Base-by-base conservation (phyloP, 1,139 yeast genomes). In the Saccharomycopsis phalli region DNA sequence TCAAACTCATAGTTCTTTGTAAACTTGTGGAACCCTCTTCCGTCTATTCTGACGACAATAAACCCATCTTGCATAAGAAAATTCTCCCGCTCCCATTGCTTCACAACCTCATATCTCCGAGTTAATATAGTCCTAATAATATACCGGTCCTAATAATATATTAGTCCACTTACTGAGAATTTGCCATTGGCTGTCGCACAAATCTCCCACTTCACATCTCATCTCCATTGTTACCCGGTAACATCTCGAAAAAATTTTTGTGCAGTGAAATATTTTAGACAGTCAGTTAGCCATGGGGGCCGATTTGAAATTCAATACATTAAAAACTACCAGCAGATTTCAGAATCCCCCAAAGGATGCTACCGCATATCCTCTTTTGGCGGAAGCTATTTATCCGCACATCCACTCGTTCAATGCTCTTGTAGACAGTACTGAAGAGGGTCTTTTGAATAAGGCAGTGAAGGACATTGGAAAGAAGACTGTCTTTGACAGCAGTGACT, bases 381-480 rank as follows among this genome's bases (percentile, higher is more conserved):
- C 74, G 45, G 94, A 84, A 47, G 97, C 98, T 10, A 93, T 91
- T 30, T 76, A 76, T 45, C 99, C 98, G 10, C 99, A 91, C 59
- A 72, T 93, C 45, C 97, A 95, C 7, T 91, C 98, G 2, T 91
- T 91, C 69, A 81, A 91, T 67, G 97, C 96, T 11, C 69, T 91
- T 45, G 82, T 94, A 31, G 95, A 83, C 46, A 95, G 95, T 20
- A 75, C 79, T 22, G 76, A 69, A 40, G 94, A 91, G 27, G 96
- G 96, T 3, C 63, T 91, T 34, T 68, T 91, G 48, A 87, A 88
- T 58, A 63, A 81, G 41, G 97, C 83, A 1, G 94, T 82, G 35
- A 69, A 80, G 54, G 98, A 91, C 55, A 86, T 91, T 49, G 98
- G 98, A 8, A 61, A 74, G 48, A 83, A 80, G 56, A 77, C 87